Percentiles rank a stretch among this genome's conserved stretches.
Conservation (phyloP, 805 yeast species). For the Hanseniaspora pseudoguilliermondii region DNA sequence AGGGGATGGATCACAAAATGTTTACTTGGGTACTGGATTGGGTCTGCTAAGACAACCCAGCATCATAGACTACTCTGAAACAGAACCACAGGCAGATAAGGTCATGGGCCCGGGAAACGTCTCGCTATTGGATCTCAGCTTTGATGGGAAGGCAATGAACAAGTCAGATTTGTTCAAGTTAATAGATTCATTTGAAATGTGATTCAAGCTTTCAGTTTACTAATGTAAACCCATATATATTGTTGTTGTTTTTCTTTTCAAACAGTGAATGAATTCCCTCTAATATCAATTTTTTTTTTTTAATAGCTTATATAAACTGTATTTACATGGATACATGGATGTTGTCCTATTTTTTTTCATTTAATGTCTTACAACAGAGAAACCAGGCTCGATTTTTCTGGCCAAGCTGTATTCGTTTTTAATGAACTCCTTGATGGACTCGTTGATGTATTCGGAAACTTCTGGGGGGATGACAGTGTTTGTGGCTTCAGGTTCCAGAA, state of each 20-base stretch:
- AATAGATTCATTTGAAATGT: constrained; percentile 27
- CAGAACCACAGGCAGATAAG: not conserved
- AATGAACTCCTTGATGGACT: not conserved
- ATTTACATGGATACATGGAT: not conserved
- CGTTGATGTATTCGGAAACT: not conserved
- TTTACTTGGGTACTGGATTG: not conserved
- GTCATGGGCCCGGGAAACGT: not conserved
- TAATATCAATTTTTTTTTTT: too few species aligned
- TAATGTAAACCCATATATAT: too few species aligned
- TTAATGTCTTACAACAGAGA: constrained; percentile 7
- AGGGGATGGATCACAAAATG: not conserved
- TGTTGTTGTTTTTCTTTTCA: too few species aligned
- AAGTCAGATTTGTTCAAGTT: constrained; percentile 31
- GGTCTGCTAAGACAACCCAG: not conserved
- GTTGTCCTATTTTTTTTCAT: not conserved
- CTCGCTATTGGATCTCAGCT: constrained; percentile 29
- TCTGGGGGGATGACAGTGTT: not conserved
- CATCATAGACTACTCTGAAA: not conserved
- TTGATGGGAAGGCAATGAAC: constrained; percentile 36
- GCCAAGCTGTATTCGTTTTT: not conserved
- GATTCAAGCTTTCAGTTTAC: not conserved
- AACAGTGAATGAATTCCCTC: too few species aligned
- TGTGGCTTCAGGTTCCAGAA: not conserved
- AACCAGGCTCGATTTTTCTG: constrained; percentile 11
- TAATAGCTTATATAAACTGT: not conserved